Percentiles rank a stretch among this genome's conserved stretches.
Conservation (phyloP, 2,329 filamentous ascomycete species). For the Ilyonectria mors-panacis region DNA sequence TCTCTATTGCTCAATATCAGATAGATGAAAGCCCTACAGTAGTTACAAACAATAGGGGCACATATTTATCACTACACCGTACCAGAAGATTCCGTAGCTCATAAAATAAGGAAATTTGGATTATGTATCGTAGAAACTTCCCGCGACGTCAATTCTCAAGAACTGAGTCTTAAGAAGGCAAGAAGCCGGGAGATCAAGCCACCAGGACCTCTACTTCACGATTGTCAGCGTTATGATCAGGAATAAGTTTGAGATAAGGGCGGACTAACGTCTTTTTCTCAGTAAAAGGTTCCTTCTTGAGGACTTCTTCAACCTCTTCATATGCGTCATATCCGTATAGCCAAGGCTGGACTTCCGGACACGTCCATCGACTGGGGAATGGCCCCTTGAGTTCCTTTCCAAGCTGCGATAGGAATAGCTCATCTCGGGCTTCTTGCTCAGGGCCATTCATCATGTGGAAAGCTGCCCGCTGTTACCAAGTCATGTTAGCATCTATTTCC, state of each 20-base stretch:
- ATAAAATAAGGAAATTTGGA: neutral
- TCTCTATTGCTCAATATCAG: too few species aligned
- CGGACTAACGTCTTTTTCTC: neutral
- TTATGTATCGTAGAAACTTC: neutral
- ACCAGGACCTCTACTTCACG: neutral
- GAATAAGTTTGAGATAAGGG: neutral
- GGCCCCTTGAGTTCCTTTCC: conserved; percentile 64
- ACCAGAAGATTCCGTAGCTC: too few species aligned
- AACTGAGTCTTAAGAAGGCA: neutral
- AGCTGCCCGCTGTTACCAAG: conserved; percentile 57
- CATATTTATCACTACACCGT: too few species aligned
- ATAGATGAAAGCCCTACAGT: too few species aligned
- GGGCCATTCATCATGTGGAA: conserved; percentile 70
- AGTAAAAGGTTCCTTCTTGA: conserved; percentile 25
- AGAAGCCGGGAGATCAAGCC: neutral
- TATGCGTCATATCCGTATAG: conserved; percentile 76
- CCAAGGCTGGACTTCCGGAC: conserved; percentile 74
- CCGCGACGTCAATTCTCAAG: neutral
- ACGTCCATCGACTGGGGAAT: conserved; percentile 73
- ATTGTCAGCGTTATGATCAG: neutral
- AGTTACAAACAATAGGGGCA: too few species aligned
- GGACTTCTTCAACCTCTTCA: conserved; percentile 63
- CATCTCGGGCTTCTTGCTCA: conserved; percentile 71
- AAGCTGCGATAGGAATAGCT: conserved; percentile 69
- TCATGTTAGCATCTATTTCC: neutral